Conservation (phyloP, 495 filamentous ascomycete species). For the Pyrenula massariospora region DNA sequence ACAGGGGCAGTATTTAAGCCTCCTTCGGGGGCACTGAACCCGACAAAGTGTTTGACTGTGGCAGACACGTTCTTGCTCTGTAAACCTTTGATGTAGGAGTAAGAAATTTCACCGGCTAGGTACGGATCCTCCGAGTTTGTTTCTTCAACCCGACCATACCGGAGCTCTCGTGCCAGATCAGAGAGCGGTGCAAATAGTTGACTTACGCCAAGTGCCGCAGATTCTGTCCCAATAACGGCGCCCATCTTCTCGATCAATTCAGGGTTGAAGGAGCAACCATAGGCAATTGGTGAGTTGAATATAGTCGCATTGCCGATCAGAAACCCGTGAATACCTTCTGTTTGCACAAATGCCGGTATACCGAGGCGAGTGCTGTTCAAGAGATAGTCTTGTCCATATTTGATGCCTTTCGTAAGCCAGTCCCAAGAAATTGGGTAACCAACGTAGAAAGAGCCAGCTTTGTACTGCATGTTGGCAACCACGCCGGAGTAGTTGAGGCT, state of each 20-base stretch:
- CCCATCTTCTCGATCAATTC: slow-evolving; percentile 50
- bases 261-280: slow-evolving; percentile 40
- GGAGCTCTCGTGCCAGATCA: slow-evolving; percentile 54
- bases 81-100: slow-evolving; percentile 46
- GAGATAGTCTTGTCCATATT: slow-evolving; percentile 52
- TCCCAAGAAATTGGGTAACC: slow-evolving; percentile 53
- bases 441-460: slow-evolving; percentile 58
- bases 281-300: slow-evolving; percentile 61
- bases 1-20: slow-evolving; percentile 58
- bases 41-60: slow-evolving; percentile 61
- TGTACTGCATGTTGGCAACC: slow-evolving; percentile 48
- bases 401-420: slow-evolving; percentile 46
- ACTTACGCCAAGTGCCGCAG: slow-evolving; percentile 49
- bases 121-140: slow-evolving; percentile 54
- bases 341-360: slow-evolving; percentile 59
- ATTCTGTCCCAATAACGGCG: slow-evolving; percentile 45
- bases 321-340: slow-evolving; percentile 61
- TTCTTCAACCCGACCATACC: slow-evolving; percentile 63
- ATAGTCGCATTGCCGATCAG: slow-evolving; percentile 60
- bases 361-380: slow-evolving; percentile 51
- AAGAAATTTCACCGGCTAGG: slow-evolving; percentile 49
- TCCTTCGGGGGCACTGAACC: slow-evolving; percentile 53
- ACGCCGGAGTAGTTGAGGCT: slow-evolving; percentile 53
- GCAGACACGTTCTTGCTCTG: slow-evolving; percentile 52
- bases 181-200: slow-evolving; percentile 59